Conservation (phyloP, 2,329 filamentous ascomycete species). For the Neodidymelliopsis sp. region DNA sequence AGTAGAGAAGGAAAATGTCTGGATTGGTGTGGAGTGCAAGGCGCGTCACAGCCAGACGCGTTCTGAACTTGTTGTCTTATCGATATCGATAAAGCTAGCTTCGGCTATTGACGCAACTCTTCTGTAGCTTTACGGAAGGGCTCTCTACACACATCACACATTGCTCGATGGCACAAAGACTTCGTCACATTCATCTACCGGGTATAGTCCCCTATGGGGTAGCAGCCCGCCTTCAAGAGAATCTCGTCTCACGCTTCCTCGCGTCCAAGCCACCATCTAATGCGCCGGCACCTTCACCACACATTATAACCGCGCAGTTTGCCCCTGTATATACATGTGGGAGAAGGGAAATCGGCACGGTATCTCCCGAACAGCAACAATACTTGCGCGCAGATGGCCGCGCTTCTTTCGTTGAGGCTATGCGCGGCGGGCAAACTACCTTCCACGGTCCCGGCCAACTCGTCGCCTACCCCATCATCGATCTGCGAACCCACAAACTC, state of each 20-base stretch:
- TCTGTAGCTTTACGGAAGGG: not conserved
- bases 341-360: slow-evolving; percentile 71
- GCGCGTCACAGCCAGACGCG: slow-evolving; percentile 15
- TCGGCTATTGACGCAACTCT: slow-evolving; percentile 5
- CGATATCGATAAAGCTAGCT: slow-evolving; percentile 18
- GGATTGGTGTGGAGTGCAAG: not conserved
- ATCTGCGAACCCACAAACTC: slow-evolving; percentile 73
- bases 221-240: slow-evolving; percentile 64
- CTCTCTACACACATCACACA: not conserved
- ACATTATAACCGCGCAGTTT: slow-evolving; percentile 82
- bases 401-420: slow-evolving; percentile 72
- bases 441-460: slow-evolving; percentile 95
- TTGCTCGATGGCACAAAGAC: slow-evolving; percentile 27
- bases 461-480: slow-evolving; percentile 91
- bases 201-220: slow-evolving; percentile 62
- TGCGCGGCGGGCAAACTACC: slow-evolving; percentile 89
- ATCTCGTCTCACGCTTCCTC: slow-evolving; percentile 65
- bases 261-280: slow-evolving; percentile 63
- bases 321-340: slow-evolving; percentile 88
- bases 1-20: not conserved
- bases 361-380: slow-evolving; percentile 57
- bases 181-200: slow-evolving; percentile 68
- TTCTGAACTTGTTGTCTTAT: slow-evolving; percentile 25
- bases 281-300: slow-evolving; percentile 63
- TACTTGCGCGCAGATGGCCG: slow-evolving; percentile 50